Percentiles rank a stretch among this genome's conserved stretches.
phyloP scores from a whole-genome alignment of 768 basidiomycete species.

The Agaricus sinodeliciosus region DNA sequence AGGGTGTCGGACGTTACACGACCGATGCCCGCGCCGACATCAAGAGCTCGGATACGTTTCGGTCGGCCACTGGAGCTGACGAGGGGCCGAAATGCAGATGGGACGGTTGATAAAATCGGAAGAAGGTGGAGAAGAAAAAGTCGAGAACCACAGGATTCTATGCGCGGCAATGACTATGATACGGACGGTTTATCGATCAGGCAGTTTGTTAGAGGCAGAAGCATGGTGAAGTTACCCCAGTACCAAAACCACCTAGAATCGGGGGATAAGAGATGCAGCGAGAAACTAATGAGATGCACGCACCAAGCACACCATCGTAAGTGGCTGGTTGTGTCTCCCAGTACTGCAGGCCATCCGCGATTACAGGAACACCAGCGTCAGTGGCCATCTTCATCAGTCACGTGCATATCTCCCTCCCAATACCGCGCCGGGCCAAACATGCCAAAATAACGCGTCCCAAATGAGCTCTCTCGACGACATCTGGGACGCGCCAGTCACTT shows the following conservation, averaged over 20 bases:
- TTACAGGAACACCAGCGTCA: slow-evolving; percentile 37
- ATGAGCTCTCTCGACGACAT: slow-evolving; percentile 47
- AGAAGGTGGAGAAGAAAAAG: slow-evolving; percentile 79
- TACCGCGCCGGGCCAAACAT: slow-evolving; percentile 28
- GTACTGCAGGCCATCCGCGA: slow-evolving; percentile 77
- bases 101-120: slow-evolving; percentile 72
- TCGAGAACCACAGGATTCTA: slow-evolving; percentile 88
- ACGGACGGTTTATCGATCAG: slow-evolving; percentile 9
- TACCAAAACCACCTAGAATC: slow-evolving; percentile 30
- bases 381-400: slow-evolving; percentile 14
- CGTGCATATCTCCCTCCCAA: slow-evolving; percentile 16
- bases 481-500: slow-evolving; percentile 47
- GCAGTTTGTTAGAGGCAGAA: not conserved
- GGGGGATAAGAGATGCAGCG: not conserved
- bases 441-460: slow-evolving; percentile 34
- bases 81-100: slow-evolving; percentile 62
- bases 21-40: slow-evolving; percentile 93
- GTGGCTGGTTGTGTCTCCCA: slow-evolving; percentile 81
- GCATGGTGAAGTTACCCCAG: slow-evolving; percentile 44
- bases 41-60: slow-evolving; percentile 55
- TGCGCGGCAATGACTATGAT: slow-evolving; percentile 72
- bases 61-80: slow-evolving; percentile 24
- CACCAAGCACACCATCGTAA: slow-evolving; percentile 78
- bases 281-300: not conserved
- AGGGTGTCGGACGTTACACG: slow-evolving; percentile 86